Evolutionary conservation across 2,329 filamentous ascomycete genomes (phyloP), one percentile per base, ranked within the genome.

Genomic region (Aspergillus ruber): DNA sequence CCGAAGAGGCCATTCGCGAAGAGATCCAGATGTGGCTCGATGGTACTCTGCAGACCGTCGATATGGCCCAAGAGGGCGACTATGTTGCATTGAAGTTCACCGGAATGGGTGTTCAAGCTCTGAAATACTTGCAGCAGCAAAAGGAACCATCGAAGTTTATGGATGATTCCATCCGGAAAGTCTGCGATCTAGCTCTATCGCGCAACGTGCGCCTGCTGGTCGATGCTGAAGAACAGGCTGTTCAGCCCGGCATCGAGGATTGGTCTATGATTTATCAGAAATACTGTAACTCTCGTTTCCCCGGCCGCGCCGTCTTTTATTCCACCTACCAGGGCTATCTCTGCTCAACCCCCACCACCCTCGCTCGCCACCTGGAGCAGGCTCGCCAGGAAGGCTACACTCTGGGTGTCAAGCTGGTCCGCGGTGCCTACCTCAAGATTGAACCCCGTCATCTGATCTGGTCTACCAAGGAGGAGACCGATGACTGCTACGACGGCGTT

Each of bases 191-290:
- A 42, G 72, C 74, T 2, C 63, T 67, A 42, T 61, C 65, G 12
- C 68, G 69, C 44, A 67, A 67, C 10, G 71, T 70, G 43, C 68
- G 74, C 13, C 63, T 80, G 44, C 70, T 75, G 52, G 68, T 80
- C 44, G 78, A 80, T 52, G 75, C 78, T 4, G 77, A 80, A 57
- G 75, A 80, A 54, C 72, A 78, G 56, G 67, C 68, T 5, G 67
- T 79, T 20, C 77, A 81, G 58, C 62, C 62, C 2, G 68, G 71
- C 3, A 80, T 80, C 50, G 76, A 79, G 54, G 53, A 63, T 15
- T 79, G 76, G 77, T 74, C 75, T 6, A 71, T 77, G 54, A 71
- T 73, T 45, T 67, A 79, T 45, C 78, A 79, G 73, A 70, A 76
- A 27, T 72, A 70, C 51, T 76, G 73, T 61, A 80, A 80, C 60